Conservation (phyloP, 352 stramenopile species). For the Globisporangium iwayamae region DNA sequence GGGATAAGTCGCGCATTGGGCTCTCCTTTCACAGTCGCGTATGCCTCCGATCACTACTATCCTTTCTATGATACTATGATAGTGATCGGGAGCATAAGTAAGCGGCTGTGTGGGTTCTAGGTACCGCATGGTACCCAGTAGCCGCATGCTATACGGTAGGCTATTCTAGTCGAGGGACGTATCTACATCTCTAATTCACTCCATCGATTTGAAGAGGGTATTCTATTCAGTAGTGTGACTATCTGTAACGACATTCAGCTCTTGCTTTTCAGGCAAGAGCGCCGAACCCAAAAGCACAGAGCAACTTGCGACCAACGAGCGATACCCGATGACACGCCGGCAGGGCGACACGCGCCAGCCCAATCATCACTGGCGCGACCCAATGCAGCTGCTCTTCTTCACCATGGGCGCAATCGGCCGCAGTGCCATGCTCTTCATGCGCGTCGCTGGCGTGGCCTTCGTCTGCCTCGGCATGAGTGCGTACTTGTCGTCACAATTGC, state of each 20-base stretch:
- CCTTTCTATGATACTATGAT: too few species aligned
- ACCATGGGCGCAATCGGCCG: conserved; percentile 27
- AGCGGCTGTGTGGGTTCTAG: too few species aligned
- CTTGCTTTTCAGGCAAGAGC: conserved; percentile 14
- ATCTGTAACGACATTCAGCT: too few species aligned
- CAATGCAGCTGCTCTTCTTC: conserved; percentile 45
- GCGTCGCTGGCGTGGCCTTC: conserved; percentile 36
- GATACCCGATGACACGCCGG: background rate
- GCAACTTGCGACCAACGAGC: too few species aligned
- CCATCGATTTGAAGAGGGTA: background rate
- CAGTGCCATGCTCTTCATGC: conserved; percentile 41
- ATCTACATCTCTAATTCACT: too few species aligned
- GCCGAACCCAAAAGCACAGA: background rate
- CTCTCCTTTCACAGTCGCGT: too few species aligned
- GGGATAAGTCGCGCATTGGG: too few species aligned
- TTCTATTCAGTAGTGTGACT: conserved; percentile 9
- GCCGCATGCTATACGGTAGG: too few species aligned
- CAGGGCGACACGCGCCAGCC: conserved; percentile 14
- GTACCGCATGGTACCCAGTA: too few species aligned
- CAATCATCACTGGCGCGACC: conserved; percentile 45
- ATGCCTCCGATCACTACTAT: too few species aligned
- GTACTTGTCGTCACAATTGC: background rate
- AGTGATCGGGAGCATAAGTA: too few species aligned
- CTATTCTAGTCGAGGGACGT: too few species aligned
- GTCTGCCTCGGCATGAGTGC: conserved; percentile 43